Base-by-base conservation (phyloP, 1,284 basidiomycete genomes). In the Cryptococcus sp. region DNA sequence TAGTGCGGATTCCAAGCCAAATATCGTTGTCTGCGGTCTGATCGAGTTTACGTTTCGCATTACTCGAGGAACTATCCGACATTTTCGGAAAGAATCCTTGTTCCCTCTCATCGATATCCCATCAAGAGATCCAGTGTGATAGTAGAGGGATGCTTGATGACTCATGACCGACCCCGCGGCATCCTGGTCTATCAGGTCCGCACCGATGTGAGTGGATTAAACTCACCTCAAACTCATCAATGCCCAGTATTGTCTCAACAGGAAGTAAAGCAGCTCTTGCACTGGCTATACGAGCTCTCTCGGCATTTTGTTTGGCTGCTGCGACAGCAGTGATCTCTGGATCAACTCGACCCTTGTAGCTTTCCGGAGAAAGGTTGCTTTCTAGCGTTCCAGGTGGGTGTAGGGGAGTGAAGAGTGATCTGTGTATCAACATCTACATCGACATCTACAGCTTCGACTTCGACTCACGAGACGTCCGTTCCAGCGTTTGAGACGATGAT, bases 1-100 rank as follows among this genome's bases (percentile, higher is more conserved):
- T n/a, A 72, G 43, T 2, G 63, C 56, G 2, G 65, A 59, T 0
- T 53, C 50, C 18, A 69, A 48, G 10, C 70, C 73, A 25, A 77
- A 71, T 28, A 76, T 63, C 28, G 52, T 64, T 4, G 73, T 72
- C 42, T 65, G 65, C 0, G 67, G 64, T 10, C 50, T 45, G 24
- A 66, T 52, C 4, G 49, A 55, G 31, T 63, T 61, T 7, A 77
- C 69, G 42, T 75, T 60, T 2, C 66, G 58, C 52, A 74, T 60
- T 21, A 80, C 76, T 23, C 78, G 68, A 9, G 79, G 79, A 11
- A 78, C 63, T 53, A 81, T 75, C 62, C 78, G 79, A 56, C 79
- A 78, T 34, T 77, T 75, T 25, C 69, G 65, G 61, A 76, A 81
- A 3, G 75, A 63, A 34, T 63, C 59, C 25, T 66, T 63, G 56